Evolutionary conservation across 2,329 filamentous ascomycete species (phyloP), one percentile per base, ranked within the genome.

Genomic region (Diplocarpon rosae): DNA sequence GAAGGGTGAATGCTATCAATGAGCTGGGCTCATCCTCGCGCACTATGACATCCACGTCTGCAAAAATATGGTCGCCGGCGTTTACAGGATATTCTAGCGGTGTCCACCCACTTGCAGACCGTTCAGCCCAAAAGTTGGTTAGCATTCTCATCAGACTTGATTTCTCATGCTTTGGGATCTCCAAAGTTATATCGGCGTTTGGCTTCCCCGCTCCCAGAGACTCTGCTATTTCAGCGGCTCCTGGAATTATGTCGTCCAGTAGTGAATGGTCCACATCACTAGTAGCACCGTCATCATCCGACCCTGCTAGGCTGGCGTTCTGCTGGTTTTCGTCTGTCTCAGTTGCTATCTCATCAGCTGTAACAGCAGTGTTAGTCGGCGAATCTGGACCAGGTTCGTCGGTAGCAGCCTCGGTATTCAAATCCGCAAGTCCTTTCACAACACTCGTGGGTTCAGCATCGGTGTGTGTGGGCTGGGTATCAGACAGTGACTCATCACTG

Each of bases 1-100:
- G 87, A 15, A 98, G 69, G 1, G 90, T 88, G 59, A 98, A 85
- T 0, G 93, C 92, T 58, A 98, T 92, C 33, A 98, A 75, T 1
- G 92, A 96, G 58, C 88, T 95, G 2, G 92, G 92, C 65, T 98
- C 92, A 62, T 98, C 92, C 64, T 98, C 92, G 32, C 92, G 80
- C 31, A 98, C 88, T 54, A 98, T 94, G 51, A 98, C 89, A 62
- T 98, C 87, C 8, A 88, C 94, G 65, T 98, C 89, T 43, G 88
- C 85, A 66, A 96, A 96, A 38, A 98, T 89, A 62, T 98, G 92
- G 61, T 98, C 92, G 13, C 82, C 85, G 37, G 83, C 71, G 52
- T 78, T 84, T 51, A 96, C 75, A 2, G 93, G 93, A 58, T 98
- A 98, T 43, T 98, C 92, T 15, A 98, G 73, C 16, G 83, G 78